Conservation (phyloP, 1,284 basidiomycete genomes). For the Cryptococcus maquisensis region DNA sequence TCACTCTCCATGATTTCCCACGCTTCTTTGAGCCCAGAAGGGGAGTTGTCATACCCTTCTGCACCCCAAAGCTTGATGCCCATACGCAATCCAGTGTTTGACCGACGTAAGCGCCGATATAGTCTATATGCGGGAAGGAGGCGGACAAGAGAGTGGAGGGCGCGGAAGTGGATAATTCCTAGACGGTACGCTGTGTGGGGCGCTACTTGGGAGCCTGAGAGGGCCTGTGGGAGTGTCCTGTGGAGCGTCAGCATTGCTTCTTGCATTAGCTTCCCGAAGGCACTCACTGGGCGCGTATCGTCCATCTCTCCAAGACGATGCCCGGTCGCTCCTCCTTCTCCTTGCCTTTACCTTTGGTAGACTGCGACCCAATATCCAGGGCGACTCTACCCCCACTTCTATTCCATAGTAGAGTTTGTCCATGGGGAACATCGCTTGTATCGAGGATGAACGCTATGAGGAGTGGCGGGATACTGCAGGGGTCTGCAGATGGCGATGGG, state of each 20-base stretch:
- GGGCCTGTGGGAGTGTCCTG: neutral
- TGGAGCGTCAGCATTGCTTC: neutral
- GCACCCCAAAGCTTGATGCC: constrained; percentile 48
- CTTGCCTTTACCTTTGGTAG: constrained; percentile 25
- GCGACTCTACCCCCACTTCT: constrained; percentile 22
- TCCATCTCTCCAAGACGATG: constrained; percentile 47
- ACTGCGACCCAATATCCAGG: constrained; percentile 23
- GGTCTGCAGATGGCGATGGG: constrained; percentile 7
- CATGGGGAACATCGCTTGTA: constrained; percentile 39
- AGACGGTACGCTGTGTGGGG: constrained; percentile 41
- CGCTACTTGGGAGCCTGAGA: constrained; percentile 27
- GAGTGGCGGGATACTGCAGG: constrained; percentile 39
- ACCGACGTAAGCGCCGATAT: constrained; percentile 34
- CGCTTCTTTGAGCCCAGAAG: constrained; percentile 32
- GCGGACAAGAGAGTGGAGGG: constrained; percentile 40
- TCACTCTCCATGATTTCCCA: constrained; percentile 46
- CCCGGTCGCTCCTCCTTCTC: constrained; percentile 26
- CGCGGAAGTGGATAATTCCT: constrained; percentile 46
- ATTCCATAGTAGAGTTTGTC: constrained; percentile 43
- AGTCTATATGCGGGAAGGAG: constrained; percentile 42
- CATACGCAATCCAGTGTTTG: constrained; percentile 40
- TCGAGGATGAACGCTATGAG: constrained; percentile 48
- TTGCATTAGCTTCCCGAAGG: neutral
- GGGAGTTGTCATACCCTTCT: constrained; percentile 32
- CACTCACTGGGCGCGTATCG: constrained; percentile 38